Evolutionary conservation across 495 filamentous ascomycete genomes (phyloP).

Genomic region (Friedmanniomyces simplex): DNA sequence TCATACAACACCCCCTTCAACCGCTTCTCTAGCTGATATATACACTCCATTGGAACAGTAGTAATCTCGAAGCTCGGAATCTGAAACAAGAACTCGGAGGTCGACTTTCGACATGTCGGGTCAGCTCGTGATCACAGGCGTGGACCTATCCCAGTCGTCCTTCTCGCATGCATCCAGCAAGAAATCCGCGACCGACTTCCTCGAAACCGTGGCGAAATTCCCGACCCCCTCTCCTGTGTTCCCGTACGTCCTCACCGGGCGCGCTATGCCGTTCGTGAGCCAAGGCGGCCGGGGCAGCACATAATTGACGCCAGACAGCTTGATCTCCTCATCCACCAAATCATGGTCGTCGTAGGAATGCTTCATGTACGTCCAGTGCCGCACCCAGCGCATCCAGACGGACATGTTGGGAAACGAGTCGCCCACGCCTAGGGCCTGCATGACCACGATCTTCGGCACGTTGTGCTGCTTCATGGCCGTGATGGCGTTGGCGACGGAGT

Average conservation of each 20-base stretch:
- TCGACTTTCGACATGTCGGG: too few relatives aligned
- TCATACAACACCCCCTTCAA: too few relatives aligned
- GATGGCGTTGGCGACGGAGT: slow-evolving; percentile 10
- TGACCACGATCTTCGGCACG: slow-evolving; percentile 9
- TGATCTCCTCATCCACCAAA: slow-evolving; percentile 11
- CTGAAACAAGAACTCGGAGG: too few relatives aligned
- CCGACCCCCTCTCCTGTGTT: slow-evolving; percentile 6
- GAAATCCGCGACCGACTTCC: slow-evolving; percentile 4
- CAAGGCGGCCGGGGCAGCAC: slow-evolving; percentile 8
- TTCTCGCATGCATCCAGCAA: slow-evolving; percentile 5
- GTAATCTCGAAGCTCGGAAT: too few relatives aligned
- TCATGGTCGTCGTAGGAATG: slow-evolving; percentile 13
- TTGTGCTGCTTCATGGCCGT: slow-evolving; percentile 4
- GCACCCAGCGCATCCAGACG: slow-evolving; percentile 7
- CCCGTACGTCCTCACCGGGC: background rate
- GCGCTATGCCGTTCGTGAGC: background rate
- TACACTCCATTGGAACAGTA: too few relatives aligned
- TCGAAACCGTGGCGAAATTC: slow-evolving; percentile 4
- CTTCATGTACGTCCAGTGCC: slow-evolving; percentile 14
- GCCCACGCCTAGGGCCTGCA: slow-evolving; percentile 13
- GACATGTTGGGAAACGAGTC: slow-evolving; percentile 10
- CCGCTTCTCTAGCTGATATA: too few relatives aligned
- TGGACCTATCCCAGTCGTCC: slow-evolving; percentile 2
- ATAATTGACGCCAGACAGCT: slow-evolving; percentile 6
- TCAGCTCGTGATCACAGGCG: slow-evolving; percentile 9